Percentiles rank a stretch among this genome's conserved stretches.
phyloP scores from a whole-genome alignment of 116 monocot genomes.

The Cymodocea nodosa region DNA sequence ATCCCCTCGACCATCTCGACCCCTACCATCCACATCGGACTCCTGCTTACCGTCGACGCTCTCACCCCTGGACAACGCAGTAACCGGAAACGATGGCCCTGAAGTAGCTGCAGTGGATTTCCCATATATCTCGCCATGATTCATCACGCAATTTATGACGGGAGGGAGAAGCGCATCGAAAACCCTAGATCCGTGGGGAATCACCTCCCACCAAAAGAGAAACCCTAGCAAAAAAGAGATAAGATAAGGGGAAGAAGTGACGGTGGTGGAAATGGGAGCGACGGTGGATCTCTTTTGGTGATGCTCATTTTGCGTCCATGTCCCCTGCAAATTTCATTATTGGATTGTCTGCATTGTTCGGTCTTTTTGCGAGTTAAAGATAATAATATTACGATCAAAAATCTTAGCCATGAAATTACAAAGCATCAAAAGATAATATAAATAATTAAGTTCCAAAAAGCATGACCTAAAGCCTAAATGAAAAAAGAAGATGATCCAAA shows the following conservation, averaged over 20 bases:
- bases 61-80: neutral
- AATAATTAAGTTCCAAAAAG: too few relatives aligned
- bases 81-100: neutral
- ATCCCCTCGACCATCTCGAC: neutral
- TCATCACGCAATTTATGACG: slow-evolving; percentile 4
- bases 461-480: too few relatives aligned
- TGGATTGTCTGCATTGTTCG: too few relatives aligned
- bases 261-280: neutral
- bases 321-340: too few relatives aligned
- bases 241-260: neutral
- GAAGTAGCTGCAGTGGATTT: neutral
- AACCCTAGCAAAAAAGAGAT: neutral
- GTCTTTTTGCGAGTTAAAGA: too few relatives aligned
- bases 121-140: neutral
- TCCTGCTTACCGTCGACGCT: neutral
- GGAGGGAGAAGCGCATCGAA: neutral
- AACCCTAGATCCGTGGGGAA: neutral
- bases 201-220: neutral
- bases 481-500: too few relatives aligned
- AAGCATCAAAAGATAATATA: too few relatives aligned
- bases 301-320: too few relatives aligned
- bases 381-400: too few relatives aligned
- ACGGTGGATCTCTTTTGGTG: too few relatives aligned
- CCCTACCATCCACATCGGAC: neutral
- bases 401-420: too few relatives aligned